Evolutionary conservation across 192 early-diverging fungal species (phyloP).

Genomic region (Geranomyces variabilis): DNA sequence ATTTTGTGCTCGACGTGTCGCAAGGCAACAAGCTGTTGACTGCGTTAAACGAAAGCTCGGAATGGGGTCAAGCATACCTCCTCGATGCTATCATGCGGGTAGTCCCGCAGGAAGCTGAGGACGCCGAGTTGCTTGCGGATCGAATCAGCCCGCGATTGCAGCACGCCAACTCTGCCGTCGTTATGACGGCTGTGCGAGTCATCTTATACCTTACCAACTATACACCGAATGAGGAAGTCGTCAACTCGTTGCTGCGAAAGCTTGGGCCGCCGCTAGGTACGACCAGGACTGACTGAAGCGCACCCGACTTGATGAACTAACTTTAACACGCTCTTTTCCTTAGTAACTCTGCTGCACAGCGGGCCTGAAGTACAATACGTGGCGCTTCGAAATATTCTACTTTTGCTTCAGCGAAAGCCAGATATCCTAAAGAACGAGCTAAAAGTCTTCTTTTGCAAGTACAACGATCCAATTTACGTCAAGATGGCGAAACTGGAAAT

Average conservation of each 20-base stretch:
- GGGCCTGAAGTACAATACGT: constrained; percentile 97
- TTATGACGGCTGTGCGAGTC: constrained; percentile 86
- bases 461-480: constrained; percentile 98
- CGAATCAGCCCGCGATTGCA: constrained; percentile 88
- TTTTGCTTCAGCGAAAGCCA: constrained; percentile 89
- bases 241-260: constrained; percentile 76
- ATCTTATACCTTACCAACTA: constrained; percentile 96
- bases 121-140: constrained; percentile 93
- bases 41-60: constrained; percentile 94
- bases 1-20: constrained; percentile 80
- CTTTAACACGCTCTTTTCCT: background rate
- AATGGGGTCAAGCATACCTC: constrained; percentile 98
- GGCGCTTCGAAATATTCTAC: constrained; percentile 91
- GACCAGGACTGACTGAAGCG: too few species aligned
- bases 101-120: constrained; percentile 80
- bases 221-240: constrained; percentile 77
- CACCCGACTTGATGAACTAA: background rate
- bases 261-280: constrained; percentile 87
- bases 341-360: constrained; percentile 86
- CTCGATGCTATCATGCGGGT: constrained; percentile 79
- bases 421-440: constrained; percentile 90
- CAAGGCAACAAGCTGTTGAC: constrained; percentile 90
- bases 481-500: constrained; percentile 97
- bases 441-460: constrained; percentile 99
- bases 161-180: constrained; percentile 95